These are phyloP conservation scores for Monilinia fructicola DNA, from an alignment of 2,329 filamentous ascomycete genomes.

Conservation along the genomic window DNA sequence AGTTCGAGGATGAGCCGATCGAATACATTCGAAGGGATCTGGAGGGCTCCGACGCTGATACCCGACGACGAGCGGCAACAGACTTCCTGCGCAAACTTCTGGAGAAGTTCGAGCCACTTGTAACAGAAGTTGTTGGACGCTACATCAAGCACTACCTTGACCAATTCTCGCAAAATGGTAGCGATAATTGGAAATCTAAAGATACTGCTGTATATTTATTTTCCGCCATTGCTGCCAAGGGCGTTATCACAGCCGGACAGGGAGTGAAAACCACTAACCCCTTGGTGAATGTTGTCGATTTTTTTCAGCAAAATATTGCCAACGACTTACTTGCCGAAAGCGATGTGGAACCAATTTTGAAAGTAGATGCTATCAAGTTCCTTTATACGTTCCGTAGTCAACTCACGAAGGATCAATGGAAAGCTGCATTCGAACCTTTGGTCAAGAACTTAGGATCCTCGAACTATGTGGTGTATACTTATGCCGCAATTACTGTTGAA, in stretches of 20 bases:
- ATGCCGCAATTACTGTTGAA: conserved; percentile 95
- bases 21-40: conserved; percentile 95
- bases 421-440: conserved; percentile 80
- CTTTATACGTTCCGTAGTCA: conserved; percentile 96
- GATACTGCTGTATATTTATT: conserved; percentile 98
- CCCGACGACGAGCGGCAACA: conserved; percentile 84
- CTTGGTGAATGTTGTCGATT: conserved; percentile 86
- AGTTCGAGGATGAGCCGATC: conserved; percentile 98
- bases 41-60: conserved; percentile 95
- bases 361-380: conserved; percentile 98
- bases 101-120: conserved; percentile 80
- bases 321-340: conserved; percentile 75
- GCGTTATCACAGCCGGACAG: conserved; percentile 79
- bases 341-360: conserved; percentile 77
- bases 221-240: conserved; percentile 90
- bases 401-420: conserved; percentile 88
- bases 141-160: conserved; percentile 84
- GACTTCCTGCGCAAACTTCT: conserved; percentile 90
- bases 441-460: conserved; percentile 86
- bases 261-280: conserved; percentile 89
- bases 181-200: conserved; percentile 89
- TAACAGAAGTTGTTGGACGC: conserved; percentile 81
- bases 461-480: conserved; percentile 97
- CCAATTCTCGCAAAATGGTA: conserved; percentile 66
- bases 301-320: conserved; percentile 91